Base-by-base conservation (phyloP, 768 basidiomycete species). In the Tylopilus felleus region DNA sequence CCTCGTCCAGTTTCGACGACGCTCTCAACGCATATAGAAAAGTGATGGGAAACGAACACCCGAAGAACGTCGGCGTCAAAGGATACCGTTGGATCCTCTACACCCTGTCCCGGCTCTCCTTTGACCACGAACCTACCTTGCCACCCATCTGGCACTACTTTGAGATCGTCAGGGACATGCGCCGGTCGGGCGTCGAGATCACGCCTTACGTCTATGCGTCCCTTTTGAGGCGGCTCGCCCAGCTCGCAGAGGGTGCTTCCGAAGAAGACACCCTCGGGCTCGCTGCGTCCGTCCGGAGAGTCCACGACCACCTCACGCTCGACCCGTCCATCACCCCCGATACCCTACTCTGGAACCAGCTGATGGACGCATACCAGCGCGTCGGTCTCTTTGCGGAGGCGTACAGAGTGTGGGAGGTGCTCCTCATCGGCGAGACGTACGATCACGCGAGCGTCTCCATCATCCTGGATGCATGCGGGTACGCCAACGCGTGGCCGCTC, bases 331-430 rank as follows among this genome's bases (percentile, higher is more conserved):
- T 94, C 52, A 78, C 85, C 9, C 87, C 91, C 3, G 86, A 93
- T 60, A 70, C 74, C 13, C 69, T 74, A 3, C 75, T 93, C 13
- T 85, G 88, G 80, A 95, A 93, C 65, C 82, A 90, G 62, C 73
- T 97, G 56, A 91, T 97, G 88, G 83, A 91, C 68, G 85, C 90
- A 1, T 98, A 95, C 70, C 84, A 89, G 61, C 85, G 84, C n/a
- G 76, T 86, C 8, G 84, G 83, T 5, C 83, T 82, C 55, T 88
- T 86, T 56, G 73, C 72, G 1, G 87, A 90, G 53, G 84, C 88
- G 16, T 86, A 82, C 60, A 77, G 84, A 33, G 78, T 96, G 3
- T 98, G 93, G 92, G 84, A 93, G 64, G 76, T 77, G 65, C 77
- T 91, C 69, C 80, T 80, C 62, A 62, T 82, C 40, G 73, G 81